A percentile compares a stretch with the other conserved stretches of the same genome.
phyloP scores from a whole-genome alignment of 1,284 basidiomycete genomes.

The Xanthoconium separans region DNA sequence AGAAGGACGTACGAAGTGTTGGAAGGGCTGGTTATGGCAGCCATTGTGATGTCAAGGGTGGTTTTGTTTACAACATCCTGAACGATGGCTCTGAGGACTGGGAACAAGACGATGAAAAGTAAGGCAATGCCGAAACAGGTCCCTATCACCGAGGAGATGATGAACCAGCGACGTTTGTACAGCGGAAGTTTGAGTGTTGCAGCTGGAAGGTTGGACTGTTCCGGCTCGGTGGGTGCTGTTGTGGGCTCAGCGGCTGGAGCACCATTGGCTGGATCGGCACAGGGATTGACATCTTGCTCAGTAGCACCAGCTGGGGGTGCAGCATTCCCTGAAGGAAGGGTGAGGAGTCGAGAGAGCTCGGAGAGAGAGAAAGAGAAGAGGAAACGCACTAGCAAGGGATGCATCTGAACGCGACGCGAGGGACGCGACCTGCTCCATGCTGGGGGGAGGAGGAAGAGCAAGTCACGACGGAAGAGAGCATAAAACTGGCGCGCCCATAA shows the following conservation, averaged over 20 bases:
- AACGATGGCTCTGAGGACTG: conserved; percentile 61
- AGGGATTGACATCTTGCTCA: conserved; percentile 16
- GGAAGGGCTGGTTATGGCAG: conserved; percentile 47
- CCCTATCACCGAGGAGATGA: conserved; percentile 39
- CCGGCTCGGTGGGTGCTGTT: conserved; percentile 11
- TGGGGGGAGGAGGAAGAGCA: not conserved
- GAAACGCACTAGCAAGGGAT: conserved; percentile 39
- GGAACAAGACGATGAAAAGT: conserved; percentile 63
- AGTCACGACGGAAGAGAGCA: no score
- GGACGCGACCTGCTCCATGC: conserved; percentile 41
- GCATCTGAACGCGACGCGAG: conserved; percentile 34
- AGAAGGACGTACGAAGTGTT: conserved; percentile 49
- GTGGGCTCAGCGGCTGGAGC: conserved; percentile 32
- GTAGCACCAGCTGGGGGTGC: conserved; percentile 37
- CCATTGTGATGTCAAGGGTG: conserved; percentile 50
- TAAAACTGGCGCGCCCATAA: conserved; percentile 1
- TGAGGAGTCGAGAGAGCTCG: not conserved
- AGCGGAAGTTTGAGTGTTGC: conserved; percentile 28
- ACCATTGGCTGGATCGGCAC: conserved; percentile 12
- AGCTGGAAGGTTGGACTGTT: conserved; percentile 12
- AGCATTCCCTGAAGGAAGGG: conserved; percentile 37
- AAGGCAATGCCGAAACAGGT: conserved; percentile 55
- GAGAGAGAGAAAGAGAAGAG: not conserved
- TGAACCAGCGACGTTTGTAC: conserved; percentile 45
- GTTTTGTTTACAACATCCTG: conserved; percentile 59